Evolutionary conservation across 495 filamentous ascomycete species (phyloP).

Genomic region (Aspergillus nanangensis): DNA sequence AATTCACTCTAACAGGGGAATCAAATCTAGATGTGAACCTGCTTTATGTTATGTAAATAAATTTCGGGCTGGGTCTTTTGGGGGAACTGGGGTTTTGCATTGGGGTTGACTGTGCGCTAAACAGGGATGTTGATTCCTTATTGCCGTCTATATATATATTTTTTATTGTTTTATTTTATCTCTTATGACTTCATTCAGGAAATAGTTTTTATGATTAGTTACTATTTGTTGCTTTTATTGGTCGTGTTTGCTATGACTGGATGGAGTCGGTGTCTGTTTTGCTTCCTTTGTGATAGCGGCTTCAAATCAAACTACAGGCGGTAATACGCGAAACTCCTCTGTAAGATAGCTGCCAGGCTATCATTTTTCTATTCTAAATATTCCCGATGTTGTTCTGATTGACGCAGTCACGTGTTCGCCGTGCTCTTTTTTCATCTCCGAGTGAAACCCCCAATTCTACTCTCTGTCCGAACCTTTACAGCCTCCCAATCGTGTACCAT

Average conservation of each 20-base stretch:
- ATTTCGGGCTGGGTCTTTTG: slow-evolving; percentile 4
- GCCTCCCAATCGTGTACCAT: no score
- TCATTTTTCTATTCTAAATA: no score
- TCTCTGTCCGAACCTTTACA: no score
- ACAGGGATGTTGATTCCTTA: background rate
- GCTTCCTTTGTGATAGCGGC: no score
- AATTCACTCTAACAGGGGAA: slow-evolving; percentile 22
- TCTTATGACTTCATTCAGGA: slow-evolving; percentile 1
- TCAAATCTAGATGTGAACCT: slow-evolving; percentile 60
- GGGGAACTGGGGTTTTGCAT: slow-evolving; percentile 5
- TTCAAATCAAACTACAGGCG: no score
- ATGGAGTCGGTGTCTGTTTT: background rate
- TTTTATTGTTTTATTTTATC: background rate
- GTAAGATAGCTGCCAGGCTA: no score
- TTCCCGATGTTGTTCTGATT: no score
- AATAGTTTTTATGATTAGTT: background rate
- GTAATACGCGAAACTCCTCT: no score
- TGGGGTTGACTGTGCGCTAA: slow-evolving; percentile 2
- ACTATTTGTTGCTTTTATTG: background rate
- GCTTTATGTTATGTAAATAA: slow-evolving; percentile 60
- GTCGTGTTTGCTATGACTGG: background rate
- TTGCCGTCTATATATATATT: slow-evolving; percentile 1
- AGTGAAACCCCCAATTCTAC: no score
- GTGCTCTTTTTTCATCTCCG: no score
- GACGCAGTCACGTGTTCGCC: no score